Evolutionary conservation across 257 asterid genomes (phyloP).

Genomic region (Apocynum venetum): DNA sequence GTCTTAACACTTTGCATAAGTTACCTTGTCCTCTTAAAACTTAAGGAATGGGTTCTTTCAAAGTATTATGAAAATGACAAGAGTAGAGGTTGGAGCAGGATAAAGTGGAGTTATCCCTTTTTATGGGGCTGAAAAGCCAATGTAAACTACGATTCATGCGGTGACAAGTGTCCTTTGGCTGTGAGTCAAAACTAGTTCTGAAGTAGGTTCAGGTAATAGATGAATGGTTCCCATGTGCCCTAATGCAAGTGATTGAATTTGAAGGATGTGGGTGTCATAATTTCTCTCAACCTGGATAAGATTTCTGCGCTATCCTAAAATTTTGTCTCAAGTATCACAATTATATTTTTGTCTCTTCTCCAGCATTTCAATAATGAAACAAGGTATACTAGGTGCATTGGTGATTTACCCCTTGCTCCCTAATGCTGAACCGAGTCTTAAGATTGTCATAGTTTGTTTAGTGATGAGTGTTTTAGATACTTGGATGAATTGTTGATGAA

Average conservation of each 20-base stretch:
- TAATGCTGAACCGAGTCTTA: conserved; percentile 2
- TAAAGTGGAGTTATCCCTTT: background rate
- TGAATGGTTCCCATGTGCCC: conserved; percentile 32
- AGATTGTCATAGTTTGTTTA: background rate
- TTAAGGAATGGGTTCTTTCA: no score
- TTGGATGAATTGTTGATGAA: background rate
- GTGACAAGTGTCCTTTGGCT: conserved; percentile 21
- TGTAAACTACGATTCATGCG: conserved; percentile 5
- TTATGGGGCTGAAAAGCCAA: conserved; percentile 20
- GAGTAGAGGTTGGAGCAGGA: background rate
- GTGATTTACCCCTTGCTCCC: background rate
- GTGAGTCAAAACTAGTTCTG: conserved; percentile 24
- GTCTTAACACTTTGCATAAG: background rate
- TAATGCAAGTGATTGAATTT: conserved; percentile 16
- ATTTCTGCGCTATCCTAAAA: conserved; percentile 8
- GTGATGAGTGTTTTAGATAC: background rate
- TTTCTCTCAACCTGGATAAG: conserved; percentile 31
- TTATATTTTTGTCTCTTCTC: background rate
- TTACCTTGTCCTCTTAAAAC: background rate
- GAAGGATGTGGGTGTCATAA: conserved; percentile 23
- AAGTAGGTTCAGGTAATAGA: conserved; percentile 18
- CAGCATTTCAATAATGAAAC: background rate
- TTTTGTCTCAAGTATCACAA: background rate
- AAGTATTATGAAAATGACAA: background rate
- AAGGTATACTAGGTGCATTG: background rate